phyloP scores from a whole-genome alignment of 306 rosid genomes.

The Senna tora region DNA sequence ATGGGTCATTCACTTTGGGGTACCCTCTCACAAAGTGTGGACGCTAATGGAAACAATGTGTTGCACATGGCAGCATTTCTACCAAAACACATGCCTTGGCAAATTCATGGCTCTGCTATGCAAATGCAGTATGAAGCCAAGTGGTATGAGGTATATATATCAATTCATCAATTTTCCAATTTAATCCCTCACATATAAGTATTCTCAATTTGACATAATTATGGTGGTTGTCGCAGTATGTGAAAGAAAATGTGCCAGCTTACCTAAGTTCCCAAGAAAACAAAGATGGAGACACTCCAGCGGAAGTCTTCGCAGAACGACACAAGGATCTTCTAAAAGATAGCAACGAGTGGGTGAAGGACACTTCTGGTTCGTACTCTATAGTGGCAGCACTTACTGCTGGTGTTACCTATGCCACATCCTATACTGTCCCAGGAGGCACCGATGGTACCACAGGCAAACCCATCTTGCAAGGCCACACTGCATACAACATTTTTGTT shows the following conservation, averaged over 20 bases:
- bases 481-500: not conserved
- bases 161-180: no score
- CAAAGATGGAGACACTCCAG: not conserved
- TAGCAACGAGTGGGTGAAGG: not conserved
- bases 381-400: not conserved
- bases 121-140: slow-evolving; percentile 26
- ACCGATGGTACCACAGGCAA: not conserved
- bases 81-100: not conserved
- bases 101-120: not conserved
- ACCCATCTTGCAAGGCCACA: not conserved
- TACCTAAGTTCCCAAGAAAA: not conserved
- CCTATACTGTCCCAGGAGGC: not conserved
- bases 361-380: not conserved
- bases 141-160: slow-evolving; percentile 9
- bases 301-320: not conserved
- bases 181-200: no score
- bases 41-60: not conserved
- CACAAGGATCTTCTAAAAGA: not conserved
- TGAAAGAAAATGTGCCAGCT: not conserved
- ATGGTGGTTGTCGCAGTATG: not conserved
- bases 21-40: not conserved
- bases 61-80: slow-evolving; percentile 12
- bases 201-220: no score
- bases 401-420: not conserved
- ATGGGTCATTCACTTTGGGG: not conserved